Percentiles rank a stretch among this genome's conserved stretches.
phyloP scores from a whole-genome alignment of 352 stramenopile genomes.

The Phytophthora citricola region DNA sequence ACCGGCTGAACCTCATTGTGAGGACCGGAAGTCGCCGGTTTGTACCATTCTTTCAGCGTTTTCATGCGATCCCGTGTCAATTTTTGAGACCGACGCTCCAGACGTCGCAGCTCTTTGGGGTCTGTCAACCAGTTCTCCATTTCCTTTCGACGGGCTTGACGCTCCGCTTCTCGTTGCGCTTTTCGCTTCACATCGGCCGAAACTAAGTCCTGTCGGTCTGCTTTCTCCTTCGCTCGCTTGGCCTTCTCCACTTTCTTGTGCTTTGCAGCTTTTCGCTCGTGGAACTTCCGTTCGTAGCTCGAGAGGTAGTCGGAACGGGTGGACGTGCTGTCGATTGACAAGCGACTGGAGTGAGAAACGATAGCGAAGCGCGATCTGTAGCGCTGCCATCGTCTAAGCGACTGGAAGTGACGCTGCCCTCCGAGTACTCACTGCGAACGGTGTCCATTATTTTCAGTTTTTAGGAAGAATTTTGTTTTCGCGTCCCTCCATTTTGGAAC shows the following conservation, averaged over 20 bases:
- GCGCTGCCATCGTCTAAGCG: constrained; percentile 32
- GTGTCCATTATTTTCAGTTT: constrained; percentile 35
- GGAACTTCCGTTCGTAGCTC: constrained; percentile 67
- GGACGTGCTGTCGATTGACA: constrained; percentile 37
- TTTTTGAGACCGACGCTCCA: constrained; percentile 45
- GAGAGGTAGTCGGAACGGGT: constrained; percentile 61
- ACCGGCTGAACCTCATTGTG: constrained; percentile 50
- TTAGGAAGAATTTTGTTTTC: constrained; percentile 3
- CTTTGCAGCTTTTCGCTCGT: constrained; percentile 57
- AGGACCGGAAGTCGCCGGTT: constrained; percentile 14
- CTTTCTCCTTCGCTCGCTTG: constrained; percentile 53
- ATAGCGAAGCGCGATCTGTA: constrained; percentile 44
- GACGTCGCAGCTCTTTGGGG: constrained; percentile 36
- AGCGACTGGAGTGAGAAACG: constrained; percentile 42
- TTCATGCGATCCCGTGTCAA: constrained; percentile 51
- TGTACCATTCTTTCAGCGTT: constrained; percentile 62
- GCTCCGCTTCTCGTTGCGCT: constrained; percentile 59
- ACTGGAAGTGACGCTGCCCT: constrained; percentile 30
- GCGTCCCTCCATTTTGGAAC: constrained; percentile 16
- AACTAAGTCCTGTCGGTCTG: constrained; percentile 49
- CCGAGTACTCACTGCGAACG: constrained; percentile 47
- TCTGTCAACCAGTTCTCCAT: constrained; percentile 67
- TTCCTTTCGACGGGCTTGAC: constrained; percentile 47
- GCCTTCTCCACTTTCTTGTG: constrained; percentile 57
- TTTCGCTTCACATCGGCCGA: constrained; percentile 54